These are phyloP conservation scores for Pseudocercospora eumusae DNA, from an alignment of 2,329 filamentous ascomycete species.

Conservation along the genomic window DNA sequence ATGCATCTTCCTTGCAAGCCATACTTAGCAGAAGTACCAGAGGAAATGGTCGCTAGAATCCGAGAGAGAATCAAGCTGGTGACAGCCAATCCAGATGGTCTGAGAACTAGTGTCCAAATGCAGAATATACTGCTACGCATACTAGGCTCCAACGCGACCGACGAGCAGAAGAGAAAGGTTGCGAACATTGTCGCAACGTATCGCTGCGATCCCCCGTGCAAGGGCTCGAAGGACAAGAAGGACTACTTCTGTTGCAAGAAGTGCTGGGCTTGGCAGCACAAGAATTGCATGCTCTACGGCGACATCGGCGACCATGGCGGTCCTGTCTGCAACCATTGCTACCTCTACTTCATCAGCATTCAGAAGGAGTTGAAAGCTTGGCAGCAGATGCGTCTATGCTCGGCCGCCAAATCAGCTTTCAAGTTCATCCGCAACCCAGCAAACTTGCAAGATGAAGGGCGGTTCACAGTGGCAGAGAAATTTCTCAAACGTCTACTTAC, in stretches of 20 bases:
- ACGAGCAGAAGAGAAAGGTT: constrained; percentile 15
- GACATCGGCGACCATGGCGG: constrained; percentile 22
- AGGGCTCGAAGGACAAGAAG: constrained; percentile 15
- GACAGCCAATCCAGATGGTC: constrained; percentile 5
- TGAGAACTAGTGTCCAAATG: not conserved
- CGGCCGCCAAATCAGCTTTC: constrained; percentile 23
- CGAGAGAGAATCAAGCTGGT: not conserved
- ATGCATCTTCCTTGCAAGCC: constrained; percentile 25
- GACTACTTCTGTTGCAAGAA: constrained; percentile 28
- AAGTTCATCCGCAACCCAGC: constrained; percentile 20
- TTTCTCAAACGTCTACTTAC: constrained; percentile 21
- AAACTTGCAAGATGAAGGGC: constrained; percentile 15
- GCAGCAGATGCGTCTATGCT: constrained; percentile 38
- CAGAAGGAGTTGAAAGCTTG: constrained; percentile 53
- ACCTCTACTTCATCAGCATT: constrained; percentile 22
- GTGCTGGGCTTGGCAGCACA: constrained; percentile 30
- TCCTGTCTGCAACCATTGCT: constrained; percentile 30
- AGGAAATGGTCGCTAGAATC: constrained; percentile 4
- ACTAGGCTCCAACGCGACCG: constrained; percentile 10
- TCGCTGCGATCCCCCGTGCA: constrained; percentile 28
- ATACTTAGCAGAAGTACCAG: constrained; percentile 11
- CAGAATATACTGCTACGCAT: constrained; percentile 10
- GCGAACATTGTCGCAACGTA: constrained; percentile 27
- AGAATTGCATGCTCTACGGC: constrained; percentile 28
- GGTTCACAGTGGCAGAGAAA: constrained; percentile 12